These are phyloP conservation scores for Primulina tabacum DNA, from an alignment of 257 asterid species.

Conservation along the genomic window DNA sequence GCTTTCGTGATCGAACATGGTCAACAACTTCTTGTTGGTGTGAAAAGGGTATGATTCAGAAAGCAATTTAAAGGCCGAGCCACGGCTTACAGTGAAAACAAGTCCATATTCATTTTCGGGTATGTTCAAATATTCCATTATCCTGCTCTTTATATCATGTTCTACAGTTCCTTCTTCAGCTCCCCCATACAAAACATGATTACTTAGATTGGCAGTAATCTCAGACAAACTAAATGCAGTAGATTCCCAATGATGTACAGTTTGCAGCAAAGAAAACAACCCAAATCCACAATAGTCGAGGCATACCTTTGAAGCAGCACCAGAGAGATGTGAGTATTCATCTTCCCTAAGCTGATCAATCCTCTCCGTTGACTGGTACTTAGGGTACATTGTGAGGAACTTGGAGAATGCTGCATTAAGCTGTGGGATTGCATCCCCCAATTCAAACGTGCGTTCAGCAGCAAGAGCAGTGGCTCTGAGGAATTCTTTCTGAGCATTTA, in stretches of 20 bases:
- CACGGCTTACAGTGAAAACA: conserved; percentile 97
- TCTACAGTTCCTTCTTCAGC: conserved; percentile 83
- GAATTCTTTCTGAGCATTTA: conserved; percentile 93
- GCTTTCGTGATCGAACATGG: conserved; percentile 98
- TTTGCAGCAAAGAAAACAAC: conserved; percentile 88
- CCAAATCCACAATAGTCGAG: conserved; percentile 99
- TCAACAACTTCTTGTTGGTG: conserved; percentile 81
- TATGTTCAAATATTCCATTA: conserved; percentile 94
- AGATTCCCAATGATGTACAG: conserved; percentile 95
- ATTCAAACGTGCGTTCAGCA: conserved; percentile 73
- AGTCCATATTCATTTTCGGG: conserved; percentile 96
- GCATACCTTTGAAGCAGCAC: conserved; percentile 71
- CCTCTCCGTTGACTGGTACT: conserved; percentile 76
- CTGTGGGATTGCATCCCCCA: conserved; percentile 61
- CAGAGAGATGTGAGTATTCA: conserved; percentile 77
- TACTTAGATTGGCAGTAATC: conserved; percentile 91
- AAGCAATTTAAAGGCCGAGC: conserved; percentile 87
- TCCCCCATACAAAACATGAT: conserved; percentile 96
- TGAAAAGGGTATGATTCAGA: conserved; percentile 97
- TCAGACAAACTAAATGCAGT: conserved; percentile 93
- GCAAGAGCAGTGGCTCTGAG: conserved; percentile 91
- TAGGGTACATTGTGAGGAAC: conserved; percentile 90
- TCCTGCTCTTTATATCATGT: conserved; percentile 77
- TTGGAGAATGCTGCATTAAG: conserved; percentile 68
- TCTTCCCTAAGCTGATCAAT: conserved; percentile 86